Conservation (phyloP, 345 rosid species). For the Stellera chamaejasme region DNA sequence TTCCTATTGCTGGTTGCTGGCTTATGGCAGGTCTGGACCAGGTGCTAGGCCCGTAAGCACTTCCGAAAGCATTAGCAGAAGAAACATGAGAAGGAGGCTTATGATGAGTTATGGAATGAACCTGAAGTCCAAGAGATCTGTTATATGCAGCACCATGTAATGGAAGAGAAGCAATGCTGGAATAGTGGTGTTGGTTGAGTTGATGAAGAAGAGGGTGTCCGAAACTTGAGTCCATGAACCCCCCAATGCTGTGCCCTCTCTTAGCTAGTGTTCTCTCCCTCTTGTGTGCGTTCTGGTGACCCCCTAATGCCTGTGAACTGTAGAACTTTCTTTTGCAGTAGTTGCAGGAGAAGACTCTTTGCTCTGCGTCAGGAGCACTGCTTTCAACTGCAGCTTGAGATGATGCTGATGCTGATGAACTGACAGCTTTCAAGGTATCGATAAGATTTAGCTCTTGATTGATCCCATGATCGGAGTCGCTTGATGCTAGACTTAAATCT, state of each 20-base stretch:
- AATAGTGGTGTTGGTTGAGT: slow-evolving; percentile 20
- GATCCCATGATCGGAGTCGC: slow-evolving; percentile 24
- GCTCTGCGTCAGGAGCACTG: slow-evolving; percentile 19
- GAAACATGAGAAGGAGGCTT: slow-evolving; percentile 24
- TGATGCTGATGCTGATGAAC: slow-evolving; percentile 18
- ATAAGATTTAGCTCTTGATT: slow-evolving; percentile 65
- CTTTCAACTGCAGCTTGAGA: slow-evolving; percentile 9
- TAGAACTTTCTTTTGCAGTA: slow-evolving; percentile 84
- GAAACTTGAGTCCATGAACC: slow-evolving; percentile 18
- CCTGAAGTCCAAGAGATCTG: slow-evolving; percentile 58
- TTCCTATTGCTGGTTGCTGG: slow-evolving; percentile 53
- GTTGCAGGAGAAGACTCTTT: slow-evolving; percentile 71
- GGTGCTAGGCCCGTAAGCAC: slow-evolving; percentile 23
- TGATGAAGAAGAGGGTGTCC: slow-evolving; percentile 40
- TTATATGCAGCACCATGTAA: slow-evolving; percentile 32
- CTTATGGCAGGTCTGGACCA: slow-evolving; percentile 41
- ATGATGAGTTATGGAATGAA: slow-evolving; percentile 52
- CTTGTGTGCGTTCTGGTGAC: slow-evolving; percentile 89
- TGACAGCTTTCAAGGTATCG: slow-evolving; percentile 27
- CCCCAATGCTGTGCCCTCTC: slow-evolving; percentile 46
- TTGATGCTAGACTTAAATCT: slow-evolving; percentile 29
- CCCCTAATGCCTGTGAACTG: slow-evolving; percentile 89
- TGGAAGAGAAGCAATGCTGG: slow-evolving; percentile 44
- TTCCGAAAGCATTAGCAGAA: slow-evolving; percentile 25
- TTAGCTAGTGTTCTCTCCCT: slow-evolving; percentile 78